phyloP scores from a whole-genome alignment of 2,329 filamentous ascomycete genomes.

The Ascochyta pisi region DNA sequence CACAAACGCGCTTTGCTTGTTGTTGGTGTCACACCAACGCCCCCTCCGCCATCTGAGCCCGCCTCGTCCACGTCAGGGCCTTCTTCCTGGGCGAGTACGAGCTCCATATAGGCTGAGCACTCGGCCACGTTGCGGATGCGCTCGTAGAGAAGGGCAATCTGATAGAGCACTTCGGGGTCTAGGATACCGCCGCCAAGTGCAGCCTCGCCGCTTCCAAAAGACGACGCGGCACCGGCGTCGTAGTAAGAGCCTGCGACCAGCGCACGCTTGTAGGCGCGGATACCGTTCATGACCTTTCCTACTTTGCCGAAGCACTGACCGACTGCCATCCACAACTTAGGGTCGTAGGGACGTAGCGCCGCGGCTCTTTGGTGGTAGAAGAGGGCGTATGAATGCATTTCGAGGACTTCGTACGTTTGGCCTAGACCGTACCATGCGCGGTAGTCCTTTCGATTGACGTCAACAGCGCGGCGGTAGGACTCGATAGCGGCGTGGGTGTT shows the following conservation, averaged over 20 bases:
- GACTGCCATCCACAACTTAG: conserved; percentile 98
- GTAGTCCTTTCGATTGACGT: conserved; percentile 95
- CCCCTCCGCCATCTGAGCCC: conserved; percentile 54
- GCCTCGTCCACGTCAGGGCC: conserved; percentile 59
- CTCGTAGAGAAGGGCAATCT: conserved; percentile 91
- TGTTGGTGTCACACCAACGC: conserved; percentile 86
- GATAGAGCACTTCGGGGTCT: conserved; percentile 88
- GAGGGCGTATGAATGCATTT: conserved; percentile 96
- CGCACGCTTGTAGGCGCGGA: conserved; percentile 93
- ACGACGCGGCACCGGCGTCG: conserved; percentile 65
- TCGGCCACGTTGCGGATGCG: conserved; percentile 77
- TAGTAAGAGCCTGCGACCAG: conserved; percentile 88
- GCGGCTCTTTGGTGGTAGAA: conserved; percentile 98
- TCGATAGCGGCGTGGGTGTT: conserved; percentile 98
- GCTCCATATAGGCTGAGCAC: conserved; percentile 92
- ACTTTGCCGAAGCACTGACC: conserved; percentile 91
- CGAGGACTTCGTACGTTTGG: conserved; percentile 95
- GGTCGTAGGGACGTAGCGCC: conserved; percentile 90
- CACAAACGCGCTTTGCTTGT: conserved; percentile 94
- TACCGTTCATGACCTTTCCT: conserved; percentile 84
- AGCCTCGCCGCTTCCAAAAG: conserved; percentile 56
- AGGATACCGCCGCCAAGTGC: conserved; percentile 64
- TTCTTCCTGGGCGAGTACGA: conserved; percentile 91
- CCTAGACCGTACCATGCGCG: conserved; percentile 97
- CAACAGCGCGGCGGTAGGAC: conserved; percentile 92